Evolutionary conservation across 2,329 filamentous ascomycete genomes (phyloP).

Genomic region (Xylaria sp.): DNA sequence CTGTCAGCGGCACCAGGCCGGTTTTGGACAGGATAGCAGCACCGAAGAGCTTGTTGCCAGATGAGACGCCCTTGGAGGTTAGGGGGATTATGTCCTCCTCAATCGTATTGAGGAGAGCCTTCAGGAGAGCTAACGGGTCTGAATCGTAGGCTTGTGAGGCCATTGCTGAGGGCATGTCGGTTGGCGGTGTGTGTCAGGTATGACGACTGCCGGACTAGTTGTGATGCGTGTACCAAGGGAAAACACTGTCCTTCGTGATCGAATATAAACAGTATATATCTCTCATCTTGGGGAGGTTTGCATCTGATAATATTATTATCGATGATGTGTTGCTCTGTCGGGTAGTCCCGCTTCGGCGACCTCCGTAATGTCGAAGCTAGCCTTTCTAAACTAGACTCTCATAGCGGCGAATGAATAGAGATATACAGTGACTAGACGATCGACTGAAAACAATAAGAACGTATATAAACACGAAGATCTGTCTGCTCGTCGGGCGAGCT

Average conservation of each 20-base stretch:
- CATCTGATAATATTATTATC: no score
- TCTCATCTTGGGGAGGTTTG: no score
- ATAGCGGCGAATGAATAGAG: not conserved
- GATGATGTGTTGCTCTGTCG: not conserved
- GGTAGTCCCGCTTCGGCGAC: constrained; percentile 27
- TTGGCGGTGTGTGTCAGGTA: not conserved
- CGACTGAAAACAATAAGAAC: no score
- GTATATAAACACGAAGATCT: no score
- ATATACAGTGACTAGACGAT: not conserved
- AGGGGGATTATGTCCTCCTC: constrained; percentile 58
- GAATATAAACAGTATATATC: not conserved
- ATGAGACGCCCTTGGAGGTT: constrained; percentile 54
- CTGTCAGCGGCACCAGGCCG: constrained; percentile 50
- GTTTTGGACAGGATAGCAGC: constrained; percentile 57
- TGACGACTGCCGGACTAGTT: not conserved
- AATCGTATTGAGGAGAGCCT: constrained; percentile 49
- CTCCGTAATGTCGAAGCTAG: constrained; percentile 14
- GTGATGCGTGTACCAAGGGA: not conserved
- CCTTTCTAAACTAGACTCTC: not conserved
- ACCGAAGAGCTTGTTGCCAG: constrained; percentile 62
- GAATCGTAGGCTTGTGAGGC: constrained; percentile 28
- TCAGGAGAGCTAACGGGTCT: constrained; percentile 44
- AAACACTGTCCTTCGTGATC: not conserved
- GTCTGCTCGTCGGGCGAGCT: no score
- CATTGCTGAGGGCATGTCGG: constrained; percentile 2